phyloP scores from a whole-genome alignment of 2,329 filamentous ascomycete genomes.

The Fusarium verrucosum region DNA sequence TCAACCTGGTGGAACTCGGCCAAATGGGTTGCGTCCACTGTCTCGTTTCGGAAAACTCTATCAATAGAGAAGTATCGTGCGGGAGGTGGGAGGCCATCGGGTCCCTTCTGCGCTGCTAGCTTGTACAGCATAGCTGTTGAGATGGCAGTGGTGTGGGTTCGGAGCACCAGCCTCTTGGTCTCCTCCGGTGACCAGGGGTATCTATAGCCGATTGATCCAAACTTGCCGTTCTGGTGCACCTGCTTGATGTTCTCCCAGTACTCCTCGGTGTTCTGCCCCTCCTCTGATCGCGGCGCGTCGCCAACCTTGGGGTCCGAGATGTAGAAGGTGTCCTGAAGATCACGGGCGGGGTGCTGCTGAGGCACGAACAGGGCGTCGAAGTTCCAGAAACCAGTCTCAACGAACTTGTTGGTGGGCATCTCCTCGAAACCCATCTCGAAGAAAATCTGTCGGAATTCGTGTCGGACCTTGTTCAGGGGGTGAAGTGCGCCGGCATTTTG shows the following conservation, averaged over 20 bases:
- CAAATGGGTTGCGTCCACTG: conserved; percentile 94
- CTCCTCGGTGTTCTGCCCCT: conserved; percentile 75
- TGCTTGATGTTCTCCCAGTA: conserved; percentile 90
- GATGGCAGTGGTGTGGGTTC: conserved; percentile 95
- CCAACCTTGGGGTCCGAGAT: conserved; percentile 87
- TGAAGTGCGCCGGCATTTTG: conserved; percentile 70
- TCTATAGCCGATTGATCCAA: conserved; percentile 93
- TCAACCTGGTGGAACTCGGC: conserved; percentile 99
- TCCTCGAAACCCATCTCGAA: conserved; percentile 99
- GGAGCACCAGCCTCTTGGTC: conserved; percentile 84
- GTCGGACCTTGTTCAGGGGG: conserved; percentile 90
- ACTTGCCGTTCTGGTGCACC: conserved; percentile 91
- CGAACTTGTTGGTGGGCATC: conserved; percentile 93
- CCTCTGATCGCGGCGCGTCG: conserved; percentile 70
- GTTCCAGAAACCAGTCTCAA: conserved; percentile 99
- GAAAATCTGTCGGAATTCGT: conserved; percentile 97
- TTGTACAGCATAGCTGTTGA: conserved; percentile 92
- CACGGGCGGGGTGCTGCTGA: conserved; percentile 93
- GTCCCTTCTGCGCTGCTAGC: conserved; percentile 82
- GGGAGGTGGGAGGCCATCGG: conserved; percentile 69
- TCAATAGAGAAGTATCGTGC: conserved; percentile 99
- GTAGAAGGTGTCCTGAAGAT: conserved; percentile 98
- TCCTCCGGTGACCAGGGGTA: conserved; percentile 94
- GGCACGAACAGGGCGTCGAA: conserved; percentile 97
- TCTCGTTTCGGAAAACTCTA: conserved; percentile 97